phyloP scores from a whole-genome alignment of 2,329 filamentous ascomycete genomes.

The Calonectria leucothoes region DNA sequence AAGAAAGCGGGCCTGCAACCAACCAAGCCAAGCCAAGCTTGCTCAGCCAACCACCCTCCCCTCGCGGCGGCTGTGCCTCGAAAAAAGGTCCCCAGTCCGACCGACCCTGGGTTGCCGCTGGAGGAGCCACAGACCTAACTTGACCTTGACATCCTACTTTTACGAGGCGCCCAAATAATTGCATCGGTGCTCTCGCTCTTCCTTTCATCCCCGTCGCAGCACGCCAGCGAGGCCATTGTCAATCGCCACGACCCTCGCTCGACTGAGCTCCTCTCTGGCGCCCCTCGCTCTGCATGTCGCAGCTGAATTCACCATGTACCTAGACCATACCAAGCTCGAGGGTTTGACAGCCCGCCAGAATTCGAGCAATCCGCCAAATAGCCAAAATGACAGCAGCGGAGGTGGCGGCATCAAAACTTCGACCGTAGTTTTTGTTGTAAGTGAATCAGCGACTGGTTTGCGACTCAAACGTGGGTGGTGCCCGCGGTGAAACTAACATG shows the following conservation, averaged over 20 bases:
- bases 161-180: neutral
- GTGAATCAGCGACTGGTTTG: slow-evolving; percentile 14
- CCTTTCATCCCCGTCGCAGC: slow-evolving; percentile 2
- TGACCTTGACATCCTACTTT: slow-evolving; percentile 7
- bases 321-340: slow-evolving; percentile 34
- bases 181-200: neutral
- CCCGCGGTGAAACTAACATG: neutral
- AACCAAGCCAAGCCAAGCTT: slow-evolving; percentile 23
- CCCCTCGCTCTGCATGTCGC: slow-evolving; percentile 30
- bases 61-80: slow-evolving; percentile 41
- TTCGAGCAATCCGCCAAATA: slow-evolving; percentile 12
- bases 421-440: slow-evolving; percentile 38
- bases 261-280: slow-evolving; percentile 7
- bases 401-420: slow-evolving; percentile 22
- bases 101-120: slow-evolving; percentile 1
- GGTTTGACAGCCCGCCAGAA: slow-evolving; percentile 32
- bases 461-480: neutral
- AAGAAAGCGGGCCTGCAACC: slow-evolving; percentile 19
- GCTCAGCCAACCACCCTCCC: slow-evolving; percentile 40
- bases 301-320: slow-evolving; percentile 34
- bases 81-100: slow-evolving; percentile 33
- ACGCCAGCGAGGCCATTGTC: slow-evolving; percentile 12
- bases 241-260: neutral
- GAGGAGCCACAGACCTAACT: neutral
- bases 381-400: neutral